A percentile compares a stretch with the other conserved stretches of the same genome.
Conservation (phyloP, 306 rosid species). For the Inga laurina region DNA sequence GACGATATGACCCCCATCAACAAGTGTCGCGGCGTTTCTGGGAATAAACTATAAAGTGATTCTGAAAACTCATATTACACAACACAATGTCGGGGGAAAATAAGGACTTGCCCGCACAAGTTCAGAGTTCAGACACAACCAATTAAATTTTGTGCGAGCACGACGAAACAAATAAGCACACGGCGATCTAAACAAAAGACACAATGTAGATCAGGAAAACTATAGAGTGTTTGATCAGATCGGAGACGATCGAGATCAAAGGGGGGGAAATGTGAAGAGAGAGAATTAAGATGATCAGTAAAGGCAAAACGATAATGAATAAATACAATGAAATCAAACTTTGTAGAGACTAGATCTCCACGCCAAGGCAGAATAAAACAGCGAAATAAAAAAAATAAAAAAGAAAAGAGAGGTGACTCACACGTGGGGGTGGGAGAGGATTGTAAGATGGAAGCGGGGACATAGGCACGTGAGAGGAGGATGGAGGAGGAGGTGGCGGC, state of each 20-base stretch:
- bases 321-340: neutral
- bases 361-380: neutral
- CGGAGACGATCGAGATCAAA: neutral
- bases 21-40: neutral
- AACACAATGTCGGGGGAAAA: neutral
- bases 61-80: neutral
- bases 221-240: constrained; percentile 13
- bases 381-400: neutral
- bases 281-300: neutral
- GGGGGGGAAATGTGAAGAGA: neutral
- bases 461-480: constrained; percentile 51
- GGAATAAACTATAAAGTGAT: neutral
- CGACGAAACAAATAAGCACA: constrained; percentile 16
- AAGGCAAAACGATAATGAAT: neutral
- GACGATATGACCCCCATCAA: neutral
- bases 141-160: neutral
- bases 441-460: neutral
- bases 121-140: neutral
- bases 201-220: neutral
- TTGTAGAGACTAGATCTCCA: neutral
- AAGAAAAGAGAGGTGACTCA: constrained; percentile 37
- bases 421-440: constrained; percentile 54
- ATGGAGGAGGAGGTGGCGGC: constrained; percentile 33
- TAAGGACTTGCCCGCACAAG: constrained; percentile 2
- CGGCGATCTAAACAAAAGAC: neutral